Percentiles rank a stretch among this genome's conserved stretches.
These are phyloP conservation scores for Martiniozyma abietophila DNA, from an alignment of 805 yeast genomes.

Conservation along the genomic window DNA sequence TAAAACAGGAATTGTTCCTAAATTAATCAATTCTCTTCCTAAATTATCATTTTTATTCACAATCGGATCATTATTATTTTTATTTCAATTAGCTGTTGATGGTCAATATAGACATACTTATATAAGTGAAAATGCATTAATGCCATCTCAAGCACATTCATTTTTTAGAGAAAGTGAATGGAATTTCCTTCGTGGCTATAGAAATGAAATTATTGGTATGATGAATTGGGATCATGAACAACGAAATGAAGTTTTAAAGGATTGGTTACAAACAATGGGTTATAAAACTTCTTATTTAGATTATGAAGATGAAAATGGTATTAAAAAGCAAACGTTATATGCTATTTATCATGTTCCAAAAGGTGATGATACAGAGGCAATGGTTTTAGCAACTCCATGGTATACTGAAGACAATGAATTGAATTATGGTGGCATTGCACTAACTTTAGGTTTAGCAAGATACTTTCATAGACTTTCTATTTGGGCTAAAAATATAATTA, in stretches of 20 bases:
- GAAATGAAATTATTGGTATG: constrained; percentile 45
- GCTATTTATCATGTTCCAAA: constrained; percentile 86
- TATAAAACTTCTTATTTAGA: constrained; percentile 45
- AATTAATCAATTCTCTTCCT: constrained; percentile 34
- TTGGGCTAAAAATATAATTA: constrained; percentile 90
- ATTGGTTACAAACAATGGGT: constrained; percentile 67
- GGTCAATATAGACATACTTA: constrained; percentile 82
- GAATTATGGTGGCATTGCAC: constrained; percentile 75
- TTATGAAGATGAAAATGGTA: constrained; percentile 15
- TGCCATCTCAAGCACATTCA: constrained; percentile 93
- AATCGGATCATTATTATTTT: constrained; percentile 43
- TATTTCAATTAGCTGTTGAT: constrained; percentile 61
- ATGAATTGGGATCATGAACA: constrained; percentile 21
- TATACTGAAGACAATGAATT: constrained; percentile 48
- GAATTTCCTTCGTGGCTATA: constrained; percentile 81
- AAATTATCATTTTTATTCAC: constrained; percentile 33
- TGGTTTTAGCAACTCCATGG: constrained; percentile 90
- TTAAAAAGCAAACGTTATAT: constrained; percentile 35
- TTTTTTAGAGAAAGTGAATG: constrained; percentile 92
- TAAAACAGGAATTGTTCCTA: constrained; percentile 38
- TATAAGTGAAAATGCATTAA: constrained; percentile 89
- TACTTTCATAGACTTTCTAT: constrained; percentile 80
- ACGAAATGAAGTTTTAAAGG: constrained; percentile 38
- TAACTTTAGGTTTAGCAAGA: constrained; percentile 63
- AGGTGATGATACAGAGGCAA: constrained; percentile 94